A percentile compares a stretch with the other conserved stretches of the same genome.
Conservation (phyloP, 305 asterid genomes). For the Solanum hybrid region DNA sequence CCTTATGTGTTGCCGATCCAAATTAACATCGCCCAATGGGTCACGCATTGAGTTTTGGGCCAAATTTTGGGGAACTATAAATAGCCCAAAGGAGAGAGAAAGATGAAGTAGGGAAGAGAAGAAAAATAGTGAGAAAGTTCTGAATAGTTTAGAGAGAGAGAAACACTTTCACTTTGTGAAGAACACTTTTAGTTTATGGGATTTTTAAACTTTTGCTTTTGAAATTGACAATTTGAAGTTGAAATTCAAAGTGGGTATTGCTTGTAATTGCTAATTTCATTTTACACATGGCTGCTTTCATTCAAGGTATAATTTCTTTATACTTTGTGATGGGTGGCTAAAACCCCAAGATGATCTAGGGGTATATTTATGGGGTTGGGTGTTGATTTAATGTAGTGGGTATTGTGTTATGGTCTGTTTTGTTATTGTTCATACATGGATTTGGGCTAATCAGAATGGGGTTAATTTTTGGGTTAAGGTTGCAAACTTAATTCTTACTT, state of each 20-base stretch:
- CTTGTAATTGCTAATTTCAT: neutral
- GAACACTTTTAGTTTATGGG: neutral
- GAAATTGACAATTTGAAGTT: neutral
- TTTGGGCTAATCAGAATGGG: too few relatives aligned
- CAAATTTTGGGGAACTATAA: neutral
- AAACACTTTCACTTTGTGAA: neutral
- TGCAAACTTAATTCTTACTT: neutral
- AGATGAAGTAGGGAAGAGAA: neutral
- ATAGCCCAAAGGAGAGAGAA: neutral
- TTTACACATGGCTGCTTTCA: neutral
- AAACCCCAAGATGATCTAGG: neutral
- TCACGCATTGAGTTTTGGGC: neutral
- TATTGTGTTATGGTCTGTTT: too few relatives aligned
- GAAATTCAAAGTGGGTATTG: neutral
- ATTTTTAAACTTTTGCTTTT: neutral
- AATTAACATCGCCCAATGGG: neutral
- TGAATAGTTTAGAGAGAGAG: neutral
- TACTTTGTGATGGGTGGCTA: neutral
- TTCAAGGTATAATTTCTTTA: neutral
- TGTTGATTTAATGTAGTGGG: too few relatives aligned
- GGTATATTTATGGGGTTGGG: too few relatives aligned
- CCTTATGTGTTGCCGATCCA: neutral
- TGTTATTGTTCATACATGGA: too few relatives aligned
- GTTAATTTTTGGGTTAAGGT: too few relatives aligned
- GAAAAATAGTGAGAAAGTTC: neutral